A percentile compares a stretch with the other conserved stretches of the same genome.
These are phyloP conservation scores for Aspergillus pseudoterreus DNA, from an alignment of 2,329 filamentous ascomycete species.

Conservation along the genomic window DNA sequence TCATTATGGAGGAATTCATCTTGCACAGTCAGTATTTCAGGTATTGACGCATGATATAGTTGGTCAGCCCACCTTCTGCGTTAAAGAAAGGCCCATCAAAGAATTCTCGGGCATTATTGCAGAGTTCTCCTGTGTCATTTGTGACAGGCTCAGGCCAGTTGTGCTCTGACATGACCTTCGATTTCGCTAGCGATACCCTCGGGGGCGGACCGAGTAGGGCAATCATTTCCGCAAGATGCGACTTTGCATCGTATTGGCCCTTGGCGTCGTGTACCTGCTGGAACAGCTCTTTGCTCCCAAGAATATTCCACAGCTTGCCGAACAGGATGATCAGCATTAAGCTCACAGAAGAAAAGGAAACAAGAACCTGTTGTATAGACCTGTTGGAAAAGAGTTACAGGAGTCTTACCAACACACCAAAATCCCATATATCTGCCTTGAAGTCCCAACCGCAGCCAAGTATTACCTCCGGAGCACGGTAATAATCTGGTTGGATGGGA, in stretches of 20 bases:
- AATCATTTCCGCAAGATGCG: slow-evolving; percentile 41
- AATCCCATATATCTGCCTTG: slow-evolving; percentile 37
- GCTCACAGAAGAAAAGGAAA: too few relatives aligned
- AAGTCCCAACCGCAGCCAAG: slow-evolving; percentile 33
- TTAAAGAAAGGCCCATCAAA: slow-evolving; percentile 26
- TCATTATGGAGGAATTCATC: background rate
- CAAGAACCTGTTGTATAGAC: too few relatives aligned
- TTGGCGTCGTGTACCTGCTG: slow-evolving; percentile 25
- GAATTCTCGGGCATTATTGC: slow-evolving; percentile 14
- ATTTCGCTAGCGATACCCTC: slow-evolving; percentile 21
- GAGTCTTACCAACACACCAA: slow-evolving; percentile 29
- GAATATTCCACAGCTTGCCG: too few relatives aligned
- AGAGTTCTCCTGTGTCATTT: slow-evolving; percentile 12
- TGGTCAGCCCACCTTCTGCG: slow-evolving; percentile 12
- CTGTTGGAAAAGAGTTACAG: too few relatives aligned
- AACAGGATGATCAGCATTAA: too few relatives aligned
- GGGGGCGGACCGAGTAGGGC: slow-evolving; percentile 36
- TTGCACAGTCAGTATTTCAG: too few relatives aligned
- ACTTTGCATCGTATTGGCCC: slow-evolving; percentile 27
- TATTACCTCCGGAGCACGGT: slow-evolving; percentile 34
- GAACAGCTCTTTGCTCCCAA: slow-evolving; percentile 23
- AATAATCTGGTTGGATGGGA: slow-evolving; percentile 40
- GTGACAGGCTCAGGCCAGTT: slow-evolving; percentile 15
- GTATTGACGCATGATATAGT: too few relatives aligned
- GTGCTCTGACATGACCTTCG: slow-evolving; percentile 9